phyloP scores from a whole-genome alignment of 768 basidiomycete species.

The Boletus reticuloceps region DNA sequence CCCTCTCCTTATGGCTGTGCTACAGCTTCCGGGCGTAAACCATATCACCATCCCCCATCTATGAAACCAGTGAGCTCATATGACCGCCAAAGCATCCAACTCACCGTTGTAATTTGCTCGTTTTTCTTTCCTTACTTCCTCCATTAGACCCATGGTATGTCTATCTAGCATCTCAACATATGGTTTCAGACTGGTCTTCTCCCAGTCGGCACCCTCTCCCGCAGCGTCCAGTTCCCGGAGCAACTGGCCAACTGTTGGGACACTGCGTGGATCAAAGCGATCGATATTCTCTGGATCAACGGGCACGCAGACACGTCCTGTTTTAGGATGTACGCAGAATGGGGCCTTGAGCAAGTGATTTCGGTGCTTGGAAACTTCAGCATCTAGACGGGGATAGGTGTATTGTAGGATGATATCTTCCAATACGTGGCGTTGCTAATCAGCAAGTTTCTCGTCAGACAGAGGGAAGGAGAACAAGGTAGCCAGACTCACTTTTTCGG shows the following conservation, averaged over 20 bases:
- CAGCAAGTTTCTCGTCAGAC: not conserved
- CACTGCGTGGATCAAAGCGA: constrained; percentile 77
- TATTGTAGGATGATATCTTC: constrained; percentile 92
- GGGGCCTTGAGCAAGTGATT: constrained; percentile 98
- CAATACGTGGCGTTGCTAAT: constrained; percentile 44
- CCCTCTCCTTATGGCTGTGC: not conserved
- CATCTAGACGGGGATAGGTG: constrained; percentile 94
- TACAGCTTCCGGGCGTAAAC: not conserved
- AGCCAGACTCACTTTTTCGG: constrained; percentile 29
- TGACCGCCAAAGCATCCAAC: not conserved
- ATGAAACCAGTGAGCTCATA: not conserved
- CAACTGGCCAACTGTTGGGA: constrained; percentile 87
- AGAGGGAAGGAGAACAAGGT: not conserved
- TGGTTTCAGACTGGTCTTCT: constrained; percentile 80
- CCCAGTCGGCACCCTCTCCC: constrained; percentile 71
- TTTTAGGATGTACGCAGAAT: constrained; percentile 96
- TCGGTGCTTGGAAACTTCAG: constrained; percentile 94
- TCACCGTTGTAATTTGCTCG: constrained; percentile 19
- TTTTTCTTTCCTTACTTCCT: constrained; percentile 27
- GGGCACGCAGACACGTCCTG: constrained; percentile 93
- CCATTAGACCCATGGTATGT: constrained; percentile 44
- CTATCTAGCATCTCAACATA: constrained; percentile 89
- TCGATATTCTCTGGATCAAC: constrained; percentile 75
- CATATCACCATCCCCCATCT: constrained; percentile 29
- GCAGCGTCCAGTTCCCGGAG: constrained; percentile 69